Evolutionary conservation across 257 asterid species (phyloP).

Genomic region (Leptodermis oblonga): DNA sequence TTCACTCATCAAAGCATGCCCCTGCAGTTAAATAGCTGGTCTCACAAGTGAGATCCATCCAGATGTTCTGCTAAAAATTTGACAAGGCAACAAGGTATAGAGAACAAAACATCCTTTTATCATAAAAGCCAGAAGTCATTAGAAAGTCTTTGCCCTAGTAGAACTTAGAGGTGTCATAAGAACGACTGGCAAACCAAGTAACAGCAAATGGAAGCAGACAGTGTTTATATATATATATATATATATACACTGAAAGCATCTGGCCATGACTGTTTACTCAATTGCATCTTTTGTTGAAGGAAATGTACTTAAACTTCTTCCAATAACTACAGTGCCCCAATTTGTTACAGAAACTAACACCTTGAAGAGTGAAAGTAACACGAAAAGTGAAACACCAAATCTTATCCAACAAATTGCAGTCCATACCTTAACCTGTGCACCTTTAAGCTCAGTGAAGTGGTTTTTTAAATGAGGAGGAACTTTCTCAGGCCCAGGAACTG

Average conservation of each 20-base stretch:
- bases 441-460: slow-evolving; percentile 91
- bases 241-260: not conserved
- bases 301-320: not conserved
- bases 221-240: too few species aligned
- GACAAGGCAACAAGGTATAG: not conserved
- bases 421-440: slow-evolving; percentile 95
- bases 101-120: not conserved
- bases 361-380: not conserved
- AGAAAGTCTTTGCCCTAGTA: not conserved
- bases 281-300: not conserved
- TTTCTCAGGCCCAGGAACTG: slow-evolving; percentile 96
- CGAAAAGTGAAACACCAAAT: not conserved
- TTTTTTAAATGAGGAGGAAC: slow-evolving; percentile 79
- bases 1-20: not conserved
- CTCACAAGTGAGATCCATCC: not conserved
- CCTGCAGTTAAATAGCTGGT: not conserved
- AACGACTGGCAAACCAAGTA: not conserved
- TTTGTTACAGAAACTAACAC: not conserved
- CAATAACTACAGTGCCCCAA: not conserved
- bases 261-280: not conserved
- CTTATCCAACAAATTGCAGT: slow-evolving; percentile 1
- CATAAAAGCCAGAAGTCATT: not conserved
- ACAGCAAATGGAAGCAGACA: not conserved
- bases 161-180: not conserved
- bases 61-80: not conserved